Base-by-base conservation (phyloP, 148 eudicot species). In the Polygonum maritimum region DNA sequence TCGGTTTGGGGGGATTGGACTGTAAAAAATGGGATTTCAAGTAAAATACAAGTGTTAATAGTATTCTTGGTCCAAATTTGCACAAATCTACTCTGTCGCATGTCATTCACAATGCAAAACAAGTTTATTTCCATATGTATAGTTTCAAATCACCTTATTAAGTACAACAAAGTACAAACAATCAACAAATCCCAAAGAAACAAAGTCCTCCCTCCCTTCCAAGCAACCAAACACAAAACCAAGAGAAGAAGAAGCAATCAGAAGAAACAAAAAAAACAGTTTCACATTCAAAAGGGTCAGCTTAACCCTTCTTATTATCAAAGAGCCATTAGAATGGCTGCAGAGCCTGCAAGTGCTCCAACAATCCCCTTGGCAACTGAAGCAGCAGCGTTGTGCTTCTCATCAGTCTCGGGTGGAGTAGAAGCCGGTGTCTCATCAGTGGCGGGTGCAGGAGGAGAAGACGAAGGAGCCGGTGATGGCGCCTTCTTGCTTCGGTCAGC, bases 331-430 rank as follows among this genome's bases (percentile, higher is more conserved):
- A 89, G 75, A 73, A 91, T n/a, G 39, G 85, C 80, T 65, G 89
- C 58, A 63, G 87, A 75, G 54, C 87, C 93, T 57, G 85, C 92
- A 71, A 84, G 15, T 2, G 82, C 76, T 12, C 91, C 85, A 67
- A 86, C 26, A 36, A 79, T 74, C 26, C 83, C 79, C 74, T 60
- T 40, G 48, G 33, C 84, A 75, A 74, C 2, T 1, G 84, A 77
- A 19, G 80, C 52, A 54, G 88, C 92, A 58, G 45, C 86, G 69
- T 78, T 90, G 47, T 44, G 47, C 8, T 44, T 44, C 47, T 44
- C 47, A 44, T 44, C 47, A 9, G 47, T 44, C 2, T 44, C 47
- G 9, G 47, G 7, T 2, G 47, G 47, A 44, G 47, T 44, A 22
- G 92, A 82, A 52, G 88, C 75, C 48, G 88, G 86, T 3, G 35